Base-by-base conservation (phyloP, 106 monocot species). In the Allium fistulosum region DNA sequence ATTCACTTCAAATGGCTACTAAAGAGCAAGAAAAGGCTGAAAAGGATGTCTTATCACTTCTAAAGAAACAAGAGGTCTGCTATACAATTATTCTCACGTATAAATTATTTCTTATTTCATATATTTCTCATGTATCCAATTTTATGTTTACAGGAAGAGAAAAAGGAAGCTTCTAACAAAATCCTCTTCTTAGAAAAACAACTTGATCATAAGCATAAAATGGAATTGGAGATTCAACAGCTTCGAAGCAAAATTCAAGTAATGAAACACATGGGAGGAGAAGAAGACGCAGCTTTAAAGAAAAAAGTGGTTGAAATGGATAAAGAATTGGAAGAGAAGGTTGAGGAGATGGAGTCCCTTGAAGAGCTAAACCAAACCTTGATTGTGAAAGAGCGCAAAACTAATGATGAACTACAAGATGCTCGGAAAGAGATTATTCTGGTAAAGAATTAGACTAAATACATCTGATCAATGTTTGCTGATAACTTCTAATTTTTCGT, bases 201-300 rank as follows among this genome's bases (percentile, higher is more conserved):
- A 46, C 22, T 85, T n/a, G 92, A 85, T 79, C 82, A 76, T 57
- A 92, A 79, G 46, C 92, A 92, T 49, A 77, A 83, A 58, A 68
- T 92, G 8, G 85, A 92, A 66, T 58, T 85, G 51, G 92, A 92
- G 68, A 92, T 92, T 26, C 80, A 88, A 58, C 82, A 88, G 73
- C 13, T 92, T 63, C 85, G 72, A 59, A 82, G 92, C 37, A 67
- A 80, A 46, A 48, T 88, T 26, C 64, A 78, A 58, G 84, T 88
- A 15, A 85, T 85, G 80, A 80, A 82, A 18, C 85, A 78, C 55
- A 76, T 85, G 88, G 80, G 75, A 37, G 37, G 5, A 57, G 14
- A 61, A 46, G 83, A 85, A 17, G 88, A 85, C 63, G 62, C 78
- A 22, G 48, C 58, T 46, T 46, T 76, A 15, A 78, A 68, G 80